These are phyloP conservation scores for Ceratocystis eucalypticola DNA, from an alignment of 2,329 filamentous ascomycete genomes.

Conservation along the genomic window DNA sequence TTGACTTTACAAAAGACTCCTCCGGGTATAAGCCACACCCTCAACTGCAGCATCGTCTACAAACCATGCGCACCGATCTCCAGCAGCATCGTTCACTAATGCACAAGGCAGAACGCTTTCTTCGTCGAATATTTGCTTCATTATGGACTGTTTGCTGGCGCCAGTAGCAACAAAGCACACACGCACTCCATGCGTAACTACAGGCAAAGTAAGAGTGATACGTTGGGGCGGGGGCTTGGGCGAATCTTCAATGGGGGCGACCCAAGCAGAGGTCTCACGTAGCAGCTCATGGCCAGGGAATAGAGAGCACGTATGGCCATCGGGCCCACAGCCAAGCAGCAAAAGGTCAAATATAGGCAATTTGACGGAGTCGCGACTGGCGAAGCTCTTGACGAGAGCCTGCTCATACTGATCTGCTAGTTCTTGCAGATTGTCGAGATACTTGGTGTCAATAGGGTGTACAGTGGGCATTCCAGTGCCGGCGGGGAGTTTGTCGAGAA, in stretches of 20 bases:
- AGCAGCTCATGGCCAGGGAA: conserved; percentile 84
- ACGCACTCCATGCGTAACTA: conserved; percentile 73
- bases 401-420: conserved; percentile 91
- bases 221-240: conserved; percentile 85
- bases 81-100: conserved; percentile 70
- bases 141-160: conserved; percentile 72
- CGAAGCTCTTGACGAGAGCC: conserved; percentile 70
- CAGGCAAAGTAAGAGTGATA: conserved; percentile 84
- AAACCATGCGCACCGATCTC: conserved; percentile 90
- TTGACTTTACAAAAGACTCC: conserved; percentile 41
- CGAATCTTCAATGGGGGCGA: conserved; percentile 79
- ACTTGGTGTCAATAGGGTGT: conserved; percentile 56
- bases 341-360: conserved; percentile 91
- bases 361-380: conserved; percentile 83
- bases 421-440: conserved; percentile 70
- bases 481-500: conserved; percentile 74
- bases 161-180: conserved; percentile 90
- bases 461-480: conserved; percentile 54
- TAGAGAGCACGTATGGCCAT: conserved; percentile 92
- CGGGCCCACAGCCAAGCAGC: conserved; percentile 83
- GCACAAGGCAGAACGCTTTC: conserved; percentile 70
- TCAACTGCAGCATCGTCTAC: conserved; percentile 76
- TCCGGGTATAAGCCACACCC: conserved; percentile 68
- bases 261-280: conserved; percentile 80
- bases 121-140: conserved; percentile 86